Evolutionary conservation across 1,139 yeast genomes (phyloP), one percentile per base, ranked within the genome.

Genomic region (Candida smagusa): DNA sequence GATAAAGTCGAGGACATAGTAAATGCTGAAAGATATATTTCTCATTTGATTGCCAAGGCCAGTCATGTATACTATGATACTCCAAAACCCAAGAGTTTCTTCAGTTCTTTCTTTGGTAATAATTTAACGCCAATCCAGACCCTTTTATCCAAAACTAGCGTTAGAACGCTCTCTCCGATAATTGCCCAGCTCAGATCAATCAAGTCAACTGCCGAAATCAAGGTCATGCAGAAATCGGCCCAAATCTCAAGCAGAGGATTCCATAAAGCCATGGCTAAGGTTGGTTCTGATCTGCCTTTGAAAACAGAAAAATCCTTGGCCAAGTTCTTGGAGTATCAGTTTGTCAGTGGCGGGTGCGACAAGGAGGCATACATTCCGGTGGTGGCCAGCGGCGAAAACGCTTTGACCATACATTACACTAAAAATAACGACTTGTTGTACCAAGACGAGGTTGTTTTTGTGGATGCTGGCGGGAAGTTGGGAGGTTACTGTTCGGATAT

Each of bases 401-500:
- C 96, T 0, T 65, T 89, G 31, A 84, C 92, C 30, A 88, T 92
- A 42, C 97, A 90, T 59, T 90, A 90, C 58, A 89, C 95, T 0
- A 70, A 95, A 43, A 90, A 90, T 53, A 95, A 90, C 58, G 95
- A 86, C 56, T 61, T 83, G 22, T 68, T 90, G 42, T 74, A 74
- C 41, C 72, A 74, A 33, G 89, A 82, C 46, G 97, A 92, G 45
- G 63, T 89, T 69, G 96, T 90, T 6, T 76, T 92, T 35, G 88
- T 92, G 5, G 99, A 94, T 61, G 98, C 98, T 2, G 95, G 96
- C 0, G 99, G 97, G 5, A 77, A 87, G 42, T 63, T 84, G 30
- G 98, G 97, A 22, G 97, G 97, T 0, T 94, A 94, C 60, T 84
- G 96, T 55, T 83, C 97, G 1, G 99, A 94, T 59, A 92, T 94